Base-by-base conservation (phyloP, 768 basidiomycete genomes). In the Calocybe indica region DNA sequence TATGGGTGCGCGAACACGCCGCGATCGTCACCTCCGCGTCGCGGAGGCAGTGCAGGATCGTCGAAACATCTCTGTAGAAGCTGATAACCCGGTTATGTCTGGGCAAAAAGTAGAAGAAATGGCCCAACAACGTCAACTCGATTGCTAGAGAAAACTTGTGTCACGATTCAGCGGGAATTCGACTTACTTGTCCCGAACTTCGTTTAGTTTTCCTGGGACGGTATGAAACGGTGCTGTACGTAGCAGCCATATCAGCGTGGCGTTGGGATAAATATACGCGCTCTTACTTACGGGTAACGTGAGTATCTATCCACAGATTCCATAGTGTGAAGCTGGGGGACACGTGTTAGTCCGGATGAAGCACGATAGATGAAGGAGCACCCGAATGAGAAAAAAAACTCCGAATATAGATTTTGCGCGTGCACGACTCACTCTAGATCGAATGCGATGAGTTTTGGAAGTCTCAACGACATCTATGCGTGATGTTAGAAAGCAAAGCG, bases 241-340 rank as follows among this genome's bases (percentile, higher is more conserved):
- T 14, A 33, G 32, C 6, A 29, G 9, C 22, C n/a, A 14, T 47
- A 14, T 37, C 14, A 22, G 10, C 36, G 10, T 32, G 40, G 9
- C 30, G 2, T 13, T 7, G 22, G 22, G 22, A 22, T 22, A 22
- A 22, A 22, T 4, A 4, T 22, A 22, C 2, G 22, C 22, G 4
- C 22, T 22, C 22, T 22, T 22, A 48, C 59, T n/a, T 50, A 75
- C 81, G 78, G 38, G 73, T 67, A 44, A 88, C 73, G 60, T 91
- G 85, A 12, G 82, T 82, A 62, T 93, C 91, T 45, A 92, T 84
- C 90, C 89, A 92, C 11, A 92, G 70, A 48, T 84, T 78, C 90
- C 89, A 92, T 5, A 92, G 70, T 0, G 91, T 92, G 61, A 87
- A 92, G 59, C 89, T 90, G 52, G 33, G 8, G 44, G n/a, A 50